Evolutionary conservation across 345 rosid species (phyloP).

Genomic region (Sisymbrium irio): DNA sequence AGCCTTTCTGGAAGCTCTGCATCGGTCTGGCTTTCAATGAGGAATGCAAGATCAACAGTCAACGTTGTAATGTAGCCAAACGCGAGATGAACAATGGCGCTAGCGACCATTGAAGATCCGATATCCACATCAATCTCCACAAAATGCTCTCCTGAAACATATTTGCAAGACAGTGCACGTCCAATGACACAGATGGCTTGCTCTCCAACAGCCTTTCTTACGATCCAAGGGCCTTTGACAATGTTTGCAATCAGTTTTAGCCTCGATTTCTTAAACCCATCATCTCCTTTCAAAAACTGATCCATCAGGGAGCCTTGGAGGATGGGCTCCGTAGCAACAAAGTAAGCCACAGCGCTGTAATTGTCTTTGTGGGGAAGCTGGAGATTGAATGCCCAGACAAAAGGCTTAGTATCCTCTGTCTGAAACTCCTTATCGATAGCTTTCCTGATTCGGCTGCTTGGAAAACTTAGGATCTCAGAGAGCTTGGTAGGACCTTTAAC

Average conservation of each 20-base stretch:
- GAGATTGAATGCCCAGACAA: constrained; percentile 92
- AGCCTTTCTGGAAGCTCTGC: constrained; percentile 87
- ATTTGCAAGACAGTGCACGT: constrained; percentile 74
- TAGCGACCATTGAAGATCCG: constrained; percentile 95
- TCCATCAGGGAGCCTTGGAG: constrained; percentile 72
- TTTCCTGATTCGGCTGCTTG: constrained; percentile 60
- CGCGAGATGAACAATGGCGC: constrained; percentile 89
- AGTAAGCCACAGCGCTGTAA: constrained; percentile 88
- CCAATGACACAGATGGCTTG: constrained; percentile 94
- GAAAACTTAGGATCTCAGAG: constrained; percentile 53
- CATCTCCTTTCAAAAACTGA: constrained; percentile 78
- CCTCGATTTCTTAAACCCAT: constrained; percentile 64
- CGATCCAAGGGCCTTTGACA: constrained; percentile 96
- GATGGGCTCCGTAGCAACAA: constrained; percentile 53
- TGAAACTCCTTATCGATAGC: constrained; percentile 56
- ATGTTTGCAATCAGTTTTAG: constrained; percentile 93
- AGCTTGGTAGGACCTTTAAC: constrained; percentile 64
- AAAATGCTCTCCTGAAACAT: constrained; percentile 46
- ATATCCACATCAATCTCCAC: constrained; percentile 89
- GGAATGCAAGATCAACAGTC: constrained; percentile 91
- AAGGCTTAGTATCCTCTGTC: constrained; percentile 55
- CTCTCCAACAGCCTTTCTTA: constrained; percentile 95
- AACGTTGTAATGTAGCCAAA: constrained; percentile 81
- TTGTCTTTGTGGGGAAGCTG: constrained; percentile 91
- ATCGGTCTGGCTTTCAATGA: constrained; percentile 73